Conservation (phyloP, 805 yeast genomes). For the Saturnispora serradocipensis region DNA sequence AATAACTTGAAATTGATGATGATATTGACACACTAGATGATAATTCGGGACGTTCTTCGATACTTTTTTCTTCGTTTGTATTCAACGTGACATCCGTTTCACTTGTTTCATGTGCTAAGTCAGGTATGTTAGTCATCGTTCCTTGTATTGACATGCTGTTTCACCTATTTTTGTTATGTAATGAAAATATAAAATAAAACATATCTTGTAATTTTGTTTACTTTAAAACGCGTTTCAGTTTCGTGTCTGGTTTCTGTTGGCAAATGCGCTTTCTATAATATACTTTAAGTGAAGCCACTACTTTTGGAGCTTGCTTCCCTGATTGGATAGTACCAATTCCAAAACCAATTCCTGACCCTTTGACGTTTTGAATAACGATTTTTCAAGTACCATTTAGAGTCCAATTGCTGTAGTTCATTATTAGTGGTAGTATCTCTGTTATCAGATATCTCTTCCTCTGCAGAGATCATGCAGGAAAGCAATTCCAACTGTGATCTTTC, state of each 20-base stretch:
- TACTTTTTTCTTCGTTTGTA: not conserved
- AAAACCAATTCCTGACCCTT: not conserved
- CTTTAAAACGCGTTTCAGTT: not conserved
- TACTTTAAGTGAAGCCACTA: not conserved
- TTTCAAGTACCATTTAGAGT: not conserved
- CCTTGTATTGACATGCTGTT: not conserved
- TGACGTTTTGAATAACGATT: not conserved
- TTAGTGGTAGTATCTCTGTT: not conserved
- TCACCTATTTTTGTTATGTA: not conserved
- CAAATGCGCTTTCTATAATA: not conserved
- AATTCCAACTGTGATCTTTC: not conserved
- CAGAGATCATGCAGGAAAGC: not conserved
- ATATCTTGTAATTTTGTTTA: not conserved
- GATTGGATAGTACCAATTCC: constrained; percentile 3
- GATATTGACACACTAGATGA: constrained; percentile 8
- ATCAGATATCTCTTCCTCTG: not conserved
- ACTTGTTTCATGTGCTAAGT: not conserved
- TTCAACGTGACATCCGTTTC: not conserved
- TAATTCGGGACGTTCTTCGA: not conserved
- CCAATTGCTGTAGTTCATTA: not conserved
- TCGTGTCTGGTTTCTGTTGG: not conserved
- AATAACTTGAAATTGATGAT: constrained; percentile 8
- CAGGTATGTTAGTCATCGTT: not conserved
- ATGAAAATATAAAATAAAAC: not conserved
- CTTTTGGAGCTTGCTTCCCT: not conserved